phyloP scores from a whole-genome alignment of 2,329 filamentous ascomycete genomes.

The Pestalotiopsis sp. region DNA sequence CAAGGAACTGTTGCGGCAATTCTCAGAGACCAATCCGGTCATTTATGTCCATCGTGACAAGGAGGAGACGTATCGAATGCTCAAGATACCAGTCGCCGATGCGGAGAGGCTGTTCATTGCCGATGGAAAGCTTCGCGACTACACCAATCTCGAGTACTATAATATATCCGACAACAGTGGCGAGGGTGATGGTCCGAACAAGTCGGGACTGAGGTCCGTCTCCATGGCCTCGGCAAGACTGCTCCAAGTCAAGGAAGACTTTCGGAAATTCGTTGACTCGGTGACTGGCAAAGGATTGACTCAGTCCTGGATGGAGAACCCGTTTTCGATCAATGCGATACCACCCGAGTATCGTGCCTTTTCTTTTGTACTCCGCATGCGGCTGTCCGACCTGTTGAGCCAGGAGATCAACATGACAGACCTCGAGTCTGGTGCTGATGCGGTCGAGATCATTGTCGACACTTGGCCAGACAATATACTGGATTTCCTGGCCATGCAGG shows the following conservation, averaged over 20 bases:
- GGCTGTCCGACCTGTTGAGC: constrained; percentile 58
- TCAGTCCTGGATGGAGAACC: constrained; percentile 57
- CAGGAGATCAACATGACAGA: constrained; percentile 51
- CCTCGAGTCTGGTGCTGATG: constrained; percentile 60
- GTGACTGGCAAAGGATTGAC: constrained; percentile 55
- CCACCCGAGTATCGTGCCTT: constrained; percentile 59
- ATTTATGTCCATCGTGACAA: constrained; percentile 70
- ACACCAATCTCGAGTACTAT: constrained; percentile 73
- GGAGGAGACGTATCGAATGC: constrained; percentile 60
- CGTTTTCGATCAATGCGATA: constrained; percentile 60
- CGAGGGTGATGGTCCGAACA: constrained; percentile 27
- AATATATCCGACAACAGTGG: constrained; percentile 58
- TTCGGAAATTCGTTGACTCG: constrained; percentile 59
- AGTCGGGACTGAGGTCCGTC: constrained; percentile 37
- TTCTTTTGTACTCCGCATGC: constrained; percentile 65
- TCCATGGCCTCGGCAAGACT: constrained; percentile 58
- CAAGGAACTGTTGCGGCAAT: constrained; percentile 59
- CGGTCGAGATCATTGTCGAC: constrained; percentile 62
- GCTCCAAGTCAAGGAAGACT: constrained; percentile 61
- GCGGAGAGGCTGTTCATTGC: constrained; percentile 58
- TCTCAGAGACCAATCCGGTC: constrained; percentile 66
- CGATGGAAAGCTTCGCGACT: constrained; percentile 58
- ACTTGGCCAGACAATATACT: constrained; percentile 53
- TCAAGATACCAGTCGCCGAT: constrained; percentile 47
- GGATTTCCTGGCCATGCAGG: constrained; percentile 53